A percentile compares a stretch with the other conserved stretches of the same genome.
Conservation (phyloP, 208 protist genomes). For the Trypanosoma grayi region DNA sequence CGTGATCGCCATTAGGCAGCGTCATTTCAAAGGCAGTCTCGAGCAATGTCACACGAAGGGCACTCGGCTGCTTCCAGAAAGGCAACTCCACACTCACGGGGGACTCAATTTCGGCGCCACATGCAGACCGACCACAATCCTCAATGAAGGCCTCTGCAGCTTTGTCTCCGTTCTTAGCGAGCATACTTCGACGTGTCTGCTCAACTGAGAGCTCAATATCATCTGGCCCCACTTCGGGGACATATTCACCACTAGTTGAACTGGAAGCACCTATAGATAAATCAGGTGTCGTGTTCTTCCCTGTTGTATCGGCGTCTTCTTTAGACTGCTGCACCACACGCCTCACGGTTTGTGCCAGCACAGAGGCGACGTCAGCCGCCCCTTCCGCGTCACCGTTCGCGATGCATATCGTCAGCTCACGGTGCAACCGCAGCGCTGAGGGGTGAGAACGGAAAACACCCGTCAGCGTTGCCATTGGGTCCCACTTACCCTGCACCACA, state of each 20-base stretch:
- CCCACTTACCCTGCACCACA: neutral
- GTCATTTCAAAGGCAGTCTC: constrained; percentile 79
- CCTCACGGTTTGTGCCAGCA: constrained; percentile 52
- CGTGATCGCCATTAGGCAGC: constrained; percentile 34
- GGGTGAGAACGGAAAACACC: constrained; percentile 72
- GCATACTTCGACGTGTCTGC: neutral
- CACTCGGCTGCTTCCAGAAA: constrained; percentile 57
- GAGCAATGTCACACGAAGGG: constrained; percentile 71
- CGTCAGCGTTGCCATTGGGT: constrained; percentile 67
- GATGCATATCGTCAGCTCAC: constrained; percentile 67
- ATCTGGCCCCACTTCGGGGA: neutral
- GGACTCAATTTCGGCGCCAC: neutral
- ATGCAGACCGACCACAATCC: neutral
- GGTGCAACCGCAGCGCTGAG: constrained; percentile 61
- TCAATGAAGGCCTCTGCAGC: constrained; percentile 30
- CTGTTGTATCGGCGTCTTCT: neutral
- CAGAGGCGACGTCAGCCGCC: constrained; percentile 62
- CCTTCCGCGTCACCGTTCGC: constrained; percentile 53
- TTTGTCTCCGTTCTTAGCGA: constrained; percentile 11
- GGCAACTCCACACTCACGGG: neutral
- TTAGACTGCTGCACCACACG: constrained; percentile 10
- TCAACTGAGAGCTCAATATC: constrained; percentile 14
- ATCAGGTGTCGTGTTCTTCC: neutral
- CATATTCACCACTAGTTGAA: neutral
- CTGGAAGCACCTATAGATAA: neutral